phyloP scores from a whole-genome alignment of 768 basidiomycete genomes.

The Agrocybe praecox region DNA sequence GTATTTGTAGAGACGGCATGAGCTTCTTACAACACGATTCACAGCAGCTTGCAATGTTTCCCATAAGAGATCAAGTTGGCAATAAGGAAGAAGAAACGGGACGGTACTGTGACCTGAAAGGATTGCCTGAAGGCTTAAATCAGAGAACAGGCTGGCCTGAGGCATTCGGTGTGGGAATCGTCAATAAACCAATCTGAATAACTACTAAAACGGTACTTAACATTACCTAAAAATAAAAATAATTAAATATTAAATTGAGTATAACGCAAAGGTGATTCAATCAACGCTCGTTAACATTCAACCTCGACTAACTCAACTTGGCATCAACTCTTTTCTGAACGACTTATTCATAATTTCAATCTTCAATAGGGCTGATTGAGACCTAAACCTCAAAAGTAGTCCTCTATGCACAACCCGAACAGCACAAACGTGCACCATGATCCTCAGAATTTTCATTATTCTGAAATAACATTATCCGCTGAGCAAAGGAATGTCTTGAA shows the following conservation, averaged over 20 bases:
- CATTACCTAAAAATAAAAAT: not conserved
- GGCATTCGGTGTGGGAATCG: not conserved
- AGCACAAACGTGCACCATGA: not conserved
- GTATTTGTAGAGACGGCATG: conserved; percentile 14
- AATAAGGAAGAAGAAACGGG: conserved; percentile 8
- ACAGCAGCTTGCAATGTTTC: conserved; percentile 79
- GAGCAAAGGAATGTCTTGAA: conserved; percentile 46
- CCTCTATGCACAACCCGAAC: not conserved
- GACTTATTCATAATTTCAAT: too few species aligned
- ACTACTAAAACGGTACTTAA: not conserved
- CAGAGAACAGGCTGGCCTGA: not conserved
- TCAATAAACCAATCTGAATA: not conserved
- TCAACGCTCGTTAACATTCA: too few species aligned
- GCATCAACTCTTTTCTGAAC: too few species aligned
- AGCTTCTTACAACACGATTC: conserved; percentile 73
- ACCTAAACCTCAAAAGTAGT: too few species aligned
- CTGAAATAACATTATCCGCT: conserved; percentile 25
- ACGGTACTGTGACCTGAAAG: conserved; percentile 6
- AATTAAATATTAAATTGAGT: too few species aligned
- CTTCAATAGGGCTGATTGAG: too few species aligned
- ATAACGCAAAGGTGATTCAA: too few species aligned
- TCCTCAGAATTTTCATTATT: not conserved
- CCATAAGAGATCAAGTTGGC: conserved; percentile 47
- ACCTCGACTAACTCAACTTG: too few species aligned
- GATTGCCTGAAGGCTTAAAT: not conserved